These are phyloP conservation scores for Fraxinus floribunda DNA, from an alignment of 305 asterid genomes.

Conservation along the genomic window DNA sequence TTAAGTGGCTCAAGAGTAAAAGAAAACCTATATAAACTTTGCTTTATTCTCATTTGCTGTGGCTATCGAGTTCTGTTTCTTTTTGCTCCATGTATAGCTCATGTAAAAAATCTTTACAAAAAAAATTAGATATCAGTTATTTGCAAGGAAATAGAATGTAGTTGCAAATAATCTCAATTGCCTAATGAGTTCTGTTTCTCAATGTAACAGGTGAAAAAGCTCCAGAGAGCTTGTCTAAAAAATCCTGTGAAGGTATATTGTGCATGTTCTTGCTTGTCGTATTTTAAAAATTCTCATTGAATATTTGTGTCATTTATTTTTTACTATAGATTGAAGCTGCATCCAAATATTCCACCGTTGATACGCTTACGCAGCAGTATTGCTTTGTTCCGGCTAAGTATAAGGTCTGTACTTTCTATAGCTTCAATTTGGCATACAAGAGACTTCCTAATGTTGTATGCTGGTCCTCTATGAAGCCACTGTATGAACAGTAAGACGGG, in stretches of 20 bases:
- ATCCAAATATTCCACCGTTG: slow-evolving; percentile 85
- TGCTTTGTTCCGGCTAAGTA: slow-evolving; percentile 75
- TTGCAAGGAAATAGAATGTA: neutral
- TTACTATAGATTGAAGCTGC: slow-evolving; percentile 73
- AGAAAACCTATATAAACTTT: neutral
- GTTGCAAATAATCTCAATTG: neutral
- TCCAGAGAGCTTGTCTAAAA: slow-evolving; percentile 85
- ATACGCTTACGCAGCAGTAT: slow-evolving; percentile 83
- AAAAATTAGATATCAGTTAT: neutral
- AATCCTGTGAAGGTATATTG: slow-evolving; percentile 81
- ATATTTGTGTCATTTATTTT: slow-evolving; percentile 12
- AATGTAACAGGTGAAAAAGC: slow-evolving; percentile 69
- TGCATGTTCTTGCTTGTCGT: slow-evolving; percentile 2
- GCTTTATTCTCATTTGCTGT: neutral
- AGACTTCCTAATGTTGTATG: neutral
- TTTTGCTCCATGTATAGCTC: neutral
- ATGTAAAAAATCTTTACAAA: neutral
- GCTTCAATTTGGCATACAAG: neutral
- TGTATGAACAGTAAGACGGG: neutral
- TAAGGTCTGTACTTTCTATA: slow-evolving; percentile 50
- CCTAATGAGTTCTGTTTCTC: neutral
- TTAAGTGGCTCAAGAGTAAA: neutral
- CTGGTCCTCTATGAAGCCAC: neutral
- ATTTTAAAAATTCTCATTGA: neutral
- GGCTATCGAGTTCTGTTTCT: neutral